Conservation (phyloP, 768 basidiomycete species). For the Russula dissimulans region DNA sequence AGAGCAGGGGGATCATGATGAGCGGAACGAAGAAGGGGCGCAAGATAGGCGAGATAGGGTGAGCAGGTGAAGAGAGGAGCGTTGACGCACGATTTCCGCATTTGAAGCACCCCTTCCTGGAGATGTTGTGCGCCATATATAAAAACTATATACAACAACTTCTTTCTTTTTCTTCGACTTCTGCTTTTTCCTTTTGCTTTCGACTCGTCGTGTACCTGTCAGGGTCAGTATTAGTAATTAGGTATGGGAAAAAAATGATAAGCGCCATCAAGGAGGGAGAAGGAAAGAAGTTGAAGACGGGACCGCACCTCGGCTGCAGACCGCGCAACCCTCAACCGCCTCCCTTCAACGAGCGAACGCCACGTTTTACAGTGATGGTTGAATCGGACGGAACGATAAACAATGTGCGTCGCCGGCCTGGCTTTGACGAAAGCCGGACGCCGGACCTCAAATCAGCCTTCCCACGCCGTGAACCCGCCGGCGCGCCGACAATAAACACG, state of each 20-base stretch:
- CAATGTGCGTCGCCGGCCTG: not conserved
- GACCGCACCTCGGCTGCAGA: slow-evolving; percentile 10
- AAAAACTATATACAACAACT: slow-evolving; percentile 14
- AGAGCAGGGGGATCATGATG: not conserved
- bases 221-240: not conserved
- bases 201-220: slow-evolving; percentile 2
- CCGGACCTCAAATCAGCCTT: slow-evolving; percentile 12
- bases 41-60: not conserved
- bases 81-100: slow-evolving; percentile 75
- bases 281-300: not conserved
- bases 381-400: slow-evolving; percentile 1
- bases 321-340: slow-evolving; percentile 18
- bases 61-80: not conserved
- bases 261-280: not conserved
- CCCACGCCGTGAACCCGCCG: not conserved
- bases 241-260: not conserved
- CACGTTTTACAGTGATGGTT: slow-evolving; percentile 16
- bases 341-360: slow-evolving; percentile 19
- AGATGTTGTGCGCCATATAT: slow-evolving; percentile 75
- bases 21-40: not conserved
- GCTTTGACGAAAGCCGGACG: not conserved
- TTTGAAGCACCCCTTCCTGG: slow-evolving; percentile 87
- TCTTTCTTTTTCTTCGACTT: not conserved
- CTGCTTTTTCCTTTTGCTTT: not conserved
- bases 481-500: not conserved